These are phyloP conservation scores for Geopyxis carbonaria DNA, from an alignment of 495 filamentous ascomycete species.

Conservation along the genomic window DNA sequence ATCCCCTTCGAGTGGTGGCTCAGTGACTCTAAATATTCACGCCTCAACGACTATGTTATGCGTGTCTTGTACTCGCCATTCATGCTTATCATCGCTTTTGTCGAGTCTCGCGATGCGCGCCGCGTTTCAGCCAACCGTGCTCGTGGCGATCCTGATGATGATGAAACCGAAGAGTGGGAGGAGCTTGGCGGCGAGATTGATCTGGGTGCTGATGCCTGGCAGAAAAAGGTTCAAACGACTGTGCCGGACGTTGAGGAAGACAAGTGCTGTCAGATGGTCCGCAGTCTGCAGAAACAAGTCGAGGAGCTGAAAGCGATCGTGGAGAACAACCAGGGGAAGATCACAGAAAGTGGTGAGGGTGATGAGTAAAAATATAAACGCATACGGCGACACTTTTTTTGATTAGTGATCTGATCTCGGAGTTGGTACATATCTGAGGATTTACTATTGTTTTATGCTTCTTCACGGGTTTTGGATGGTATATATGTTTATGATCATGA, in stretches of 20 bases:
- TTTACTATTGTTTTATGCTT: no score
- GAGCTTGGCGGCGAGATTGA: slow-evolving; percentile 53
- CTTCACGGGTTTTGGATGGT: no score
- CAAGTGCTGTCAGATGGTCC: slow-evolving; percentile 46
- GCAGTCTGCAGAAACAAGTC: slow-evolving; percentile 51
- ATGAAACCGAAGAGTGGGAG: slow-evolving; percentile 83
- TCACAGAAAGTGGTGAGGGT: no score
- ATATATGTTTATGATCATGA: no score
- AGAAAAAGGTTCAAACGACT: slow-evolving; percentile 49
- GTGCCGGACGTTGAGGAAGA: slow-evolving; percentile 66
- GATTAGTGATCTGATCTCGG: no score
- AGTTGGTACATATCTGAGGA: no score
- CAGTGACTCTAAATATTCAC: slow-evolving; percentile 45
- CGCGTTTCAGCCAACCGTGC: slow-evolving; percentile 53
- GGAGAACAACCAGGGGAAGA: no score
- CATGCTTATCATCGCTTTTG: slow-evolving; percentile 55
- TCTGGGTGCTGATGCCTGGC: slow-evolving; percentile 67
- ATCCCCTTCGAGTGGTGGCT: slow-evolving; percentile 96
- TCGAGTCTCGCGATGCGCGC: slow-evolving; percentile 54
- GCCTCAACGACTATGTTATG: slow-evolving; percentile 78
- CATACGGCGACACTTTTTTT: no score
- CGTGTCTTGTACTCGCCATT: slow-evolving; percentile 68
- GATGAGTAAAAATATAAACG: no score
- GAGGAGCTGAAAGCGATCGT: slow-evolving; percentile 47
- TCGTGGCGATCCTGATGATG: slow-evolving; percentile 78